These are phyloP conservation scores for Bryum argenteum DNA, from an alignment of 225 moss, liverwort and hornwort species.

Conservation along the genomic window DNA sequence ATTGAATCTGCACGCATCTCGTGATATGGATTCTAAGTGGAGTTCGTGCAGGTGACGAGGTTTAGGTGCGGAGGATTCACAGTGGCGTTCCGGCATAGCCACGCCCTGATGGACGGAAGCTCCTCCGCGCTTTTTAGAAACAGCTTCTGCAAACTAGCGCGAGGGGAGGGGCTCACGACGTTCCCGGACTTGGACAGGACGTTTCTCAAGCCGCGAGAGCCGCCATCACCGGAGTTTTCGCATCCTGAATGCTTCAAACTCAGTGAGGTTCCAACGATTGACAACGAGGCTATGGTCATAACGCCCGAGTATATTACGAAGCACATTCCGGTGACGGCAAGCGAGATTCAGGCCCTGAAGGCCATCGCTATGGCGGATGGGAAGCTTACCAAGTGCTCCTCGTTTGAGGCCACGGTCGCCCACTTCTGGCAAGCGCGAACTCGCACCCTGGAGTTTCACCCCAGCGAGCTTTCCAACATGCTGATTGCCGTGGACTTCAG, in stretches of 20 bases:
- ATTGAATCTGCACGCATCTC: no score
- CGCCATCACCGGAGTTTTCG: conserved; percentile 37
- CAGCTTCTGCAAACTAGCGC: conserved; percentile 40
- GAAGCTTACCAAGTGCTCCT: conserved; percentile 27
- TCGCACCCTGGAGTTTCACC: conserved; percentile 32
- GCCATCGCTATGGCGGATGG: conserved; percentile 31
- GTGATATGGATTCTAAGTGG: neutral
- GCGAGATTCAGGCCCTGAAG: conserved; percentile 37
- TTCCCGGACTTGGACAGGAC: conserved; percentile 44
- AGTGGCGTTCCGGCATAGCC: conserved; percentile 42
- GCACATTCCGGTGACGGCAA: conserved; percentile 36
- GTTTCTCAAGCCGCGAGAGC: conserved; percentile 35
- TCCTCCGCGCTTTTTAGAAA: conserved; percentile 45
- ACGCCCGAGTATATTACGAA: conserved; percentile 35
- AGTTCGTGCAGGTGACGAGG: conserved; percentile 43
- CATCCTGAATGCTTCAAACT: conserved; percentile 47
- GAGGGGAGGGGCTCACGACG: conserved; percentile 29
- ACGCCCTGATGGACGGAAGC: conserved; percentile 45
- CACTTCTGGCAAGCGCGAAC: conserved; percentile 56
- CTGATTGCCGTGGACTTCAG: conserved; percentile 55
- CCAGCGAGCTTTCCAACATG: conserved; percentile 29
- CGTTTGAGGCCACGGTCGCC: conserved; percentile 37
- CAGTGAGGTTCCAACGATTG: neutral
- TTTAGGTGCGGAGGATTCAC: conserved; percentile 53
- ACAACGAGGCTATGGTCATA: neutral